These are phyloP conservation scores for Kwoniella bestiolae DNA, from an alignment of 768 basidiomycete species.

Conservation along the genomic window DNA sequence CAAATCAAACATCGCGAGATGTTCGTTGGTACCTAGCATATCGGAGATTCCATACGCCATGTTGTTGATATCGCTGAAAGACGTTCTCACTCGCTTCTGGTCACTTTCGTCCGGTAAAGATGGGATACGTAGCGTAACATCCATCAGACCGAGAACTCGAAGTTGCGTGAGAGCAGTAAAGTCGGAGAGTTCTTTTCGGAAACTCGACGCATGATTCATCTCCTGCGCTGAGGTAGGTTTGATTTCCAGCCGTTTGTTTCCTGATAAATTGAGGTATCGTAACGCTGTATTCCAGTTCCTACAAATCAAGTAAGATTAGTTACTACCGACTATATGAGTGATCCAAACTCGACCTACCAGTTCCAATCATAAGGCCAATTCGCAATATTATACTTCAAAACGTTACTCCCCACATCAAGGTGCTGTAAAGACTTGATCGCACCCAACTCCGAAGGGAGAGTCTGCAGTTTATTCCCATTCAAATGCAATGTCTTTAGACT, in stretches of 20 bases:
- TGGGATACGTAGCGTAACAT: constrained; percentile 73
- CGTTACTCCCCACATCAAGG: constrained; percentile 91
- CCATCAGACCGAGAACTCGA: constrained; percentile 94
- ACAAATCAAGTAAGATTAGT: constrained; percentile 13
- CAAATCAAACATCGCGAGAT: constrained; percentile 86
- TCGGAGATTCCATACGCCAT: constrained; percentile 98
- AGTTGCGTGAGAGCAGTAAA: constrained; percentile 85
- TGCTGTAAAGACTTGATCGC: constrained; percentile 77
- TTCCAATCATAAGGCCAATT: constrained; percentile 99
- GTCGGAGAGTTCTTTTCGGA: constrained; percentile 67
- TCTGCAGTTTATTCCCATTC: constrained; percentile 92
- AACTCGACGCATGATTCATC: constrained; percentile 55
- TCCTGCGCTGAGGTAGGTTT: constrained; percentile 68
- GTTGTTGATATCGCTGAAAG: constrained; percentile 80
- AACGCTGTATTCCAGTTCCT: constrained; percentile 97
- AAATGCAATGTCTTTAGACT: constrained; percentile 76
- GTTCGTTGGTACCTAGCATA: constrained; percentile 74
- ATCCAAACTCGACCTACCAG: constrained; percentile 66
- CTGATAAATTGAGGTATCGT: constrained; percentile 92
- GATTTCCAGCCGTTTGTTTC: constrained; percentile 95
- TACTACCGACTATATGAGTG: too few relatives aligned
- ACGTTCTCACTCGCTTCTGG: constrained; percentile 88
- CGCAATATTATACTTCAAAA: constrained; percentile 93
- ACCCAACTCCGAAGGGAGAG: constrained; percentile 84
- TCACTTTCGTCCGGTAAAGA: constrained; percentile 66